These are phyloP conservation scores for Penicillium argentinense DNA, from an alignment of 495 filamentous ascomycete species.

Conservation along the genomic window DNA sequence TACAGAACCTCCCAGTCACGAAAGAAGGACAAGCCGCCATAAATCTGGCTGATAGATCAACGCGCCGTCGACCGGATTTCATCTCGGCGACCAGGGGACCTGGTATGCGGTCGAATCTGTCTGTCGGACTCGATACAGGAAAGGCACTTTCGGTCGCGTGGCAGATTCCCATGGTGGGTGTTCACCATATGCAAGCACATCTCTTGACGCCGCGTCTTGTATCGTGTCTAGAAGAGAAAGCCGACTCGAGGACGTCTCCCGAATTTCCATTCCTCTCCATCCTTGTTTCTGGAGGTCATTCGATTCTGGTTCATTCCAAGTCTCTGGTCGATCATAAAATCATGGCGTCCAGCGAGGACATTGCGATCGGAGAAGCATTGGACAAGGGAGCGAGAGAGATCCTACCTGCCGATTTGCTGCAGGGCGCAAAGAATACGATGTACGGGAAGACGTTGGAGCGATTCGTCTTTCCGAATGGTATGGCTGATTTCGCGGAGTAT, in stretches of 20 bases:
- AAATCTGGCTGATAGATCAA: constrained; percentile 23
- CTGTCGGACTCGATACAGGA: constrained; percentile 75
- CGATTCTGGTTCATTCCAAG: constrained; percentile 73
- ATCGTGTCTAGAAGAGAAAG: constrained; percentile 47
- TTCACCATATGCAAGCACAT: constrained; percentile 98
- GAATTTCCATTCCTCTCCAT: constrained; percentile 83
- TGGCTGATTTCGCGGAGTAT: constrained; percentile 54
- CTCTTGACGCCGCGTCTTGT: constrained; percentile 84
- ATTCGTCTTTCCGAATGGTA: constrained; percentile 70
- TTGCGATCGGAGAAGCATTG: constrained; percentile 80
- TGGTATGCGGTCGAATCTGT: constrained; percentile 76
- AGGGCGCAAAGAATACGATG: constrained; percentile 54
- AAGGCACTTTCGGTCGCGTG: constrained; percentile 86
- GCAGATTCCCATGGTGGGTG: constrained; percentile 76
- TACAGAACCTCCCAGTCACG: constrained; percentile 52
- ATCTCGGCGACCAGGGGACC: constrained; percentile 85
- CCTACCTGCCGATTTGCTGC: constrained; percentile 54
- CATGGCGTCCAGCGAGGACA: constrained; percentile 67
- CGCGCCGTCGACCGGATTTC: constrained; percentile 67
- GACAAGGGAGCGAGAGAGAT: constrained; percentile 82
- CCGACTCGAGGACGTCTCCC: constrained; percentile 12
- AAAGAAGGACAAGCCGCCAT: constrained; percentile 13
- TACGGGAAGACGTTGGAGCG: constrained; percentile 70
- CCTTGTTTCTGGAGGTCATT: constrained; percentile 92
- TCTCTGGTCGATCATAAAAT: constrained; percentile 65